These are phyloP conservation scores for Galium porrigens DNA, from an alignment of 305 asterid genomes.

Conservation along the genomic window DNA sequence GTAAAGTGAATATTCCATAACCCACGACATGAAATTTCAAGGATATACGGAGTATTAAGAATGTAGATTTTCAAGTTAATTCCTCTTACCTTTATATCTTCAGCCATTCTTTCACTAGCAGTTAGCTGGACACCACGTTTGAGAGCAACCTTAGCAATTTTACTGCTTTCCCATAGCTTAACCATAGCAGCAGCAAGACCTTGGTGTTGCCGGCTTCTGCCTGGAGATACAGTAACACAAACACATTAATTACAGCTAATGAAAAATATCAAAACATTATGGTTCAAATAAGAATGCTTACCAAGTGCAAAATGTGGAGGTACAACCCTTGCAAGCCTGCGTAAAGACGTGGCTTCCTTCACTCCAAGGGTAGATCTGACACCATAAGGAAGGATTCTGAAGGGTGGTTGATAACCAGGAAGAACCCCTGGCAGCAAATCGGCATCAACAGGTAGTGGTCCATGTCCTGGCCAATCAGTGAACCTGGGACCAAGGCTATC, in stretches of 20 bases:
- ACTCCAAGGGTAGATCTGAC: constrained; percentile 49
- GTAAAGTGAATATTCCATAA: background rate
- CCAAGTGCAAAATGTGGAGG: constrained; percentile 98
- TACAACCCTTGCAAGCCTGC: constrained; percentile 74
- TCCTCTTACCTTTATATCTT: constrained; percentile 69
- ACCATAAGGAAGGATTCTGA: constrained; percentile 86
- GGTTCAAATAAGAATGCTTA: constrained; percentile 21
- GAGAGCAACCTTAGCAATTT: constrained; percentile 70
- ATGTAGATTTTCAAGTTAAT: background rate
- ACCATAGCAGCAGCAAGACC: constrained; percentile 85
- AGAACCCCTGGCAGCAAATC: constrained; percentile 73
- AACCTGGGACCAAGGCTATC: constrained; percentile 77
- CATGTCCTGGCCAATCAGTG: constrained; percentile 84
- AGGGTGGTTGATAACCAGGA: constrained; percentile 62
- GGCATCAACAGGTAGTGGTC: constrained; percentile 92
- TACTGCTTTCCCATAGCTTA: constrained; percentile 87
- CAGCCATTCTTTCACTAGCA: constrained; percentile 97
- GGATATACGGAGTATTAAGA: background rate
- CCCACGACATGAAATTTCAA: background rate
- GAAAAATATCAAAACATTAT: constrained; percentile 6
- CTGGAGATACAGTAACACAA: constrained; percentile 27
- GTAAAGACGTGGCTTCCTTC: constrained; percentile 66
- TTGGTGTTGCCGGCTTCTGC: constrained; percentile 97
- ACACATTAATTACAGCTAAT: constrained; percentile 2
- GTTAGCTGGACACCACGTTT: constrained; percentile 95